Conservation (phyloP, 2,329 filamentous ascomycete species). For the Diaporthe ilicicola region DNA sequence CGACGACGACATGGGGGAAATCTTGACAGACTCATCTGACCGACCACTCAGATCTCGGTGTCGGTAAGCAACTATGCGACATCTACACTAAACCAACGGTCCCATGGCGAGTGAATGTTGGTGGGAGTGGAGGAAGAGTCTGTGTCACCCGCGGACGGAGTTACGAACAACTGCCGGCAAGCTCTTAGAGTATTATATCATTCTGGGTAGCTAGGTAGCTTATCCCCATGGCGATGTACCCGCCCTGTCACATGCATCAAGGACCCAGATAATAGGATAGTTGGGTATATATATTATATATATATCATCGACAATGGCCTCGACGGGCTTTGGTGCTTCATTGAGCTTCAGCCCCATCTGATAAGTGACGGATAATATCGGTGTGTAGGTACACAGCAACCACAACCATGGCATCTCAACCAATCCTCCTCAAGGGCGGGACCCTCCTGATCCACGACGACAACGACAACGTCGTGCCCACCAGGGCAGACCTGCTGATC, state of each 20-base stretch:
- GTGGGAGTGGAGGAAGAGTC: not conserved
- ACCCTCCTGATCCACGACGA: constrained; percentile 29
- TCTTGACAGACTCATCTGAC: not conserved
- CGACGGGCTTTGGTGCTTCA: too few species aligned
- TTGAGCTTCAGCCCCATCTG: too few species aligned
- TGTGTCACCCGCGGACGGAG: not conserved
- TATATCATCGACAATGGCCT: not conserved
- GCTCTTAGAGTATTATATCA: not conserved
- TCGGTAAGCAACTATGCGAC: too few species aligned
- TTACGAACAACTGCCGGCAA: not conserved
- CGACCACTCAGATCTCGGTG: too few species aligned
- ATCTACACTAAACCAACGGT: not conserved
- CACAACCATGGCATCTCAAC: constrained; percentile 13
- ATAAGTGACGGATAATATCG: not conserved
- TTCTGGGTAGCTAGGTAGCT: not conserved
- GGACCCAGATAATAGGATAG: not conserved
- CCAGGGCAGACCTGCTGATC: constrained; percentile 27
- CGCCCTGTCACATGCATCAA: not conserved
- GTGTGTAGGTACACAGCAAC: not conserved
- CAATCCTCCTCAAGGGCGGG: constrained; percentile 26
- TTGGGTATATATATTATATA: not conserved
- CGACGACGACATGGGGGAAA: not conserved
- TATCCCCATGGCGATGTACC: not conserved
- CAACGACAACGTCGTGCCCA: constrained; percentile 18
- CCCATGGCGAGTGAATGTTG: not conserved